Conservation (phyloP, 2,329 filamentous ascomycete genomes). For the Daldinia sp. region DNA sequence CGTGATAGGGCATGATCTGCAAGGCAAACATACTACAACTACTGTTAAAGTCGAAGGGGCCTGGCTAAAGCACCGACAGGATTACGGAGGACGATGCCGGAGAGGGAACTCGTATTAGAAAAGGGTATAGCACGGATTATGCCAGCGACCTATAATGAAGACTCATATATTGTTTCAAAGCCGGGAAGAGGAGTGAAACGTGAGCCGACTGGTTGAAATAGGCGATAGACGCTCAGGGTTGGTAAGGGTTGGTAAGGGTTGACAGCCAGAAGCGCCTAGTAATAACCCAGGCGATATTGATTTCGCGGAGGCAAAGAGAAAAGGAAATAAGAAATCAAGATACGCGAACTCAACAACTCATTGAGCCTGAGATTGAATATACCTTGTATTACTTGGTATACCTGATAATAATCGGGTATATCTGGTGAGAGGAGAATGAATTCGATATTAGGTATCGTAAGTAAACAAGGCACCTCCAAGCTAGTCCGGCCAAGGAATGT, state of each 20-base stretch:
- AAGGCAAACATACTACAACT: conserved; percentile 17
- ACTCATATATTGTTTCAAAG: conserved; percentile 37
- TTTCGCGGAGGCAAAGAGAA: conserved; percentile 36
- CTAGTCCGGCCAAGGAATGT: background rate
- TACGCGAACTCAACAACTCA: conserved; percentile 22
- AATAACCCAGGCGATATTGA: conserved; percentile 34
- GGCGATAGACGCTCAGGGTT: conserved; percentile 44
- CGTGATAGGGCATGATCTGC: conserved; percentile 38
- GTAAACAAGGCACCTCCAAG: conserved; percentile 14
- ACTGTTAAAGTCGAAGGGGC: conserved; percentile 19
- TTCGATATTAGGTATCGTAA: background rate
- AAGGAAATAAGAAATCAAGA: background rate
- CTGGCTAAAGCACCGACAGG: conserved; percentile 35
- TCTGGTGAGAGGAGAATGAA: background rate
- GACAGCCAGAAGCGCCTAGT: conserved; percentile 31
- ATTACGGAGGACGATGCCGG: conserved; percentile 40
- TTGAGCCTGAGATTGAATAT: conserved; percentile 34
- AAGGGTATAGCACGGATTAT: conserved; percentile 38
- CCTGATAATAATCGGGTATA: too few relatives aligned
- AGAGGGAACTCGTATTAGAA: conserved; percentile 35
- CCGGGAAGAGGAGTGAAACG: conserved; percentile 34
- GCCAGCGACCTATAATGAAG: conserved; percentile 39
- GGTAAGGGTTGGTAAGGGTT: too few relatives aligned
- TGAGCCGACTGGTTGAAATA: conserved; percentile 44
- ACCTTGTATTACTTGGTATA: conserved; percentile 5